Conservation (phyloP, 257 asterid genomes). For the Penstemon barbatus region DNA sequence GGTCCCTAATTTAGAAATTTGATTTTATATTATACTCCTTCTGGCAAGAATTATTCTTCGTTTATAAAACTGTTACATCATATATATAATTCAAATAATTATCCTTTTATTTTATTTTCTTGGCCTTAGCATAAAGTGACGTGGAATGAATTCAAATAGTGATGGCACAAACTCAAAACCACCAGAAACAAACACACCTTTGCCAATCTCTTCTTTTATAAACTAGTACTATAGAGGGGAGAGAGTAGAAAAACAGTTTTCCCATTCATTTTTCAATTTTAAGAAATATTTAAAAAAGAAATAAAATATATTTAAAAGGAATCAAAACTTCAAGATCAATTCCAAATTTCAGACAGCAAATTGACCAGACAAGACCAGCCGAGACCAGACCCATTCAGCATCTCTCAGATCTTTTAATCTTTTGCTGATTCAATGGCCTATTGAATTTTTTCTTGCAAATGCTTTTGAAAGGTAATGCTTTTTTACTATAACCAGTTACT, state of each 20-base stretch:
- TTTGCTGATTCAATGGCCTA: slow-evolving; percentile 27
- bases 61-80: too few species aligned
- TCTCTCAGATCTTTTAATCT: slow-evolving; percentile 44
- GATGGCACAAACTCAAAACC: slow-evolving; percentile 25
- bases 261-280: slow-evolving; percentile 20
- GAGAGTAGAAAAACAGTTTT: slow-evolving; percentile 17
- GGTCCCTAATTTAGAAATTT: not conserved
- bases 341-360: slow-evolving; percentile 27
- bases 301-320: slow-evolving; percentile 17
- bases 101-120: not conserved
- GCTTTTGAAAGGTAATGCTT: slow-evolving; percentile 39
- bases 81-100: too few species aligned
- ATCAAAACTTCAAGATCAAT: slow-evolving; percentile 33
- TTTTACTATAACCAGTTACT: not conserved
- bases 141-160: slow-evolving; percentile 23
- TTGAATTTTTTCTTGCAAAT: slow-evolving; percentile 31
- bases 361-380: slow-evolving; percentile 30
- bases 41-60: not conserved
- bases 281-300: slow-evolving; percentile 19
- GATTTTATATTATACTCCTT: not conserved
- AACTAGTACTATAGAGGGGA: slow-evolving; percentile 1
- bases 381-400: slow-evolving; percentile 35
- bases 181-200: slow-evolving; percentile 27
- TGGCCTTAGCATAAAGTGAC: slow-evolving; percentile 25
- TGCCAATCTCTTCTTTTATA: slow-evolving; percentile 23